These are phyloP conservation scores for Elsinoe necatrix DNA, from an alignment of 2,329 filamentous ascomycete species.

Conservation along the genomic window DNA sequence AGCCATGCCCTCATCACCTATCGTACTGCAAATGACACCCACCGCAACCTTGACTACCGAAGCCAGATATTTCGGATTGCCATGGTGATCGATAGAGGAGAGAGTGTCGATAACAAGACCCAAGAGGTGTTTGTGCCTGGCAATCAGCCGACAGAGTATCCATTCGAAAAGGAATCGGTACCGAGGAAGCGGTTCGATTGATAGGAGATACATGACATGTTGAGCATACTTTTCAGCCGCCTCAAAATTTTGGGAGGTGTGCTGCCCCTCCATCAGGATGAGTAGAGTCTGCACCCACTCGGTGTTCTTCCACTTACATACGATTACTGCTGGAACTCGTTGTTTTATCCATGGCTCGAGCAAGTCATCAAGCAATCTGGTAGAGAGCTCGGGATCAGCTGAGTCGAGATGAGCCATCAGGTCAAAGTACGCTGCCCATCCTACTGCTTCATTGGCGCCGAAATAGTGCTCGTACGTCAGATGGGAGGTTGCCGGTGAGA, in stretches of 20 bases:
- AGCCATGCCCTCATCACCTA: constrained; percentile 32
- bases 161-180: constrained; percentile 42
- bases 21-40: constrained; percentile 33
- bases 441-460: constrained; percentile 35
- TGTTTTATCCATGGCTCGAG: constrained; percentile 38
- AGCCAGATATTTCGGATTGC: constrained; percentile 40
- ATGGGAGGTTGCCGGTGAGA: constrained; percentile 25
- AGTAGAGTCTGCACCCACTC: constrained; percentile 42
- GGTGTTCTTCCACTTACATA: constrained; percentile 42
- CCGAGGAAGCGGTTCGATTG: constrained; percentile 40
- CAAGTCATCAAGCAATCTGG: constrained; percentile 29
- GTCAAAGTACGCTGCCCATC: constrained; percentile 40
- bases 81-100: constrained; percentile 36
- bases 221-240: constrained; percentile 30
- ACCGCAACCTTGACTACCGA: constrained; percentile 41
- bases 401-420: constrained; percentile 34
- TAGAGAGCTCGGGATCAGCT: constrained; percentile 22
- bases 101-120: constrained; percentile 31
- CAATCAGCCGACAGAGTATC: constrained; percentile 39
- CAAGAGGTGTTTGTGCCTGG: constrained; percentile 28
- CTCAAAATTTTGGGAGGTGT: background rate
- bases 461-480: constrained; percentile 37
- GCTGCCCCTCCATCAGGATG: constrained; percentile 30
- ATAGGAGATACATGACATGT: constrained; percentile 33
- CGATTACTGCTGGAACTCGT: constrained; percentile 35